Base-by-base conservation (phyloP, 2,329 filamentous ascomycete genomes). In the Davidsoniella eucalypti region DNA sequence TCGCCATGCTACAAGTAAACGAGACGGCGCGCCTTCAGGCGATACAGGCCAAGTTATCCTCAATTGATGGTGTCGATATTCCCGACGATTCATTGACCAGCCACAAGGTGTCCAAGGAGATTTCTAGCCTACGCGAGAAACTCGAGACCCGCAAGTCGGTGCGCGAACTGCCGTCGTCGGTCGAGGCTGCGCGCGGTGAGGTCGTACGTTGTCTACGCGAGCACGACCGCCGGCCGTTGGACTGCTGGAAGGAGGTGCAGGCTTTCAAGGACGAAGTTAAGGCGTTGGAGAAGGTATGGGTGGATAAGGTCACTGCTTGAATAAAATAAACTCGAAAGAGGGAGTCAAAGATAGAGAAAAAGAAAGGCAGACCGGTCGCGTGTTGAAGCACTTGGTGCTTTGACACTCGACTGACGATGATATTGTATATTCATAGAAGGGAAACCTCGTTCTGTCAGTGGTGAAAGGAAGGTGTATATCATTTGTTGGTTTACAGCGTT, bases 231-330 rank as follows among this genome's bases (percentile, higher is more conserved):
- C 76, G 87, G 64, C 88, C 90, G 63, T 70, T 95, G 62, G 85
- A 95, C 70, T 96, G 90, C 74, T 95, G 85, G 84, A 75, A 80
- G 66, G 87, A 95, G 75, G 87, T 95, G 21, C 83, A 93, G 69
- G 72, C 71, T 17, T 96, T 96, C 66, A 94, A 88, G 76, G 75
- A 76, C 59, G 86, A 94, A 72, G 88, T 96, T 47, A 78, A 84
- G 58, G 79, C 78, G 68, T 65, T 95, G 66, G 90, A 95, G 75
- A 82, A 78, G 67, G 73, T 72, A 23, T 96, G 93, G 78, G 86
- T 95, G 36, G 82, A 93, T 61, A 86, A 81, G 68, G 79, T 93
- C 51, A 75, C 42, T 25, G 51, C 51, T 41, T 52, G 25, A 37
- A 17, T 17, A 33, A 12, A 3, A 33, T 9, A 21, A 26, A 17